phyloP scores from a whole-genome alignment of 2,329 filamentous ascomycete species.

The Mariannaea elegans region DNA sequence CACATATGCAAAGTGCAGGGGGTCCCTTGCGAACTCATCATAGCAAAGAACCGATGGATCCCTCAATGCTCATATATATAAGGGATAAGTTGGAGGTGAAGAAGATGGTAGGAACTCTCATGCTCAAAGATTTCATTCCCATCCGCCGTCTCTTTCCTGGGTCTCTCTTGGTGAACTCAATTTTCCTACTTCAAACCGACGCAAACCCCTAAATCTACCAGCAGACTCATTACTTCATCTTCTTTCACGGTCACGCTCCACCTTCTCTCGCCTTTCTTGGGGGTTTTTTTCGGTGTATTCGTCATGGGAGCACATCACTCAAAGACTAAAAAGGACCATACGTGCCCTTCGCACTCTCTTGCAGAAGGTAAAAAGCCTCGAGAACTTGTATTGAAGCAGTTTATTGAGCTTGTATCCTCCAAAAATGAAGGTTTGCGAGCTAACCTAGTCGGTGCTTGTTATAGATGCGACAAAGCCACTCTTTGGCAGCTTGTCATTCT shows the following conservation, averaged over 20 bases:
- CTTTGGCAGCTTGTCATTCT: conserved; percentile 18
- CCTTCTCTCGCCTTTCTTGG: background rate
- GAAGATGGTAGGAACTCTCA: too few relatives aligned
- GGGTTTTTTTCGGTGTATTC: background rate
- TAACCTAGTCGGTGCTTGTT: background rate
- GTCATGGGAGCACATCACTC: conserved; percentile 10
- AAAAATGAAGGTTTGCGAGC: background rate
- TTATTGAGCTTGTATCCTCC: too few relatives aligned
- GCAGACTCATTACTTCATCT: too few relatives aligned
- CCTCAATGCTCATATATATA: background rate
- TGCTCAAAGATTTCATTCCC: too few relatives aligned
- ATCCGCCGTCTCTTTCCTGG: too few relatives aligned
- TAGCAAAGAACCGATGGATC: background rate
- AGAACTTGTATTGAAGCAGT: background rate
- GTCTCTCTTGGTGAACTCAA: too few relatives aligned
- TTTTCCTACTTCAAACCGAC: too few relatives aligned
- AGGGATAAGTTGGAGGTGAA: too few relatives aligned
- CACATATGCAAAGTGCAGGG: background rate
- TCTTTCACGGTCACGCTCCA: background rate
- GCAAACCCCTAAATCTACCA: too few relatives aligned
- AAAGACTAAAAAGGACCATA: conserved; percentile 9
- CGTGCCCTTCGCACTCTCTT: conserved; percentile 9
- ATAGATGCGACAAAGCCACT: conserved; percentile 27
- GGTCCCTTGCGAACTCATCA: background rate
- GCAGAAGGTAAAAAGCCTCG: background rate